Conservation (phyloP, 352 stramenopile species). For the Albugo candida region DNA sequence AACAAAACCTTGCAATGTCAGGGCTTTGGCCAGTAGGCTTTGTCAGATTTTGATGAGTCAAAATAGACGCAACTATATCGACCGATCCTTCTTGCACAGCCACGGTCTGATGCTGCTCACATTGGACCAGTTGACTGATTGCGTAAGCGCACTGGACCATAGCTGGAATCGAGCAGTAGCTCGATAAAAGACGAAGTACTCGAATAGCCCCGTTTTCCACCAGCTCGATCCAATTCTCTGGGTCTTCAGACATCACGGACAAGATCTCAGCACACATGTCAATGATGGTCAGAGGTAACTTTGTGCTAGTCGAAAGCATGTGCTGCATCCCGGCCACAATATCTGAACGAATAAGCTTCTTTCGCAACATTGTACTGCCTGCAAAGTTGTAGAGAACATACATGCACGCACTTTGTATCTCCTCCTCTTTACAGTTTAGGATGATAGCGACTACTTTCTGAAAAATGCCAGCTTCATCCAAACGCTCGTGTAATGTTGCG, state of each 20-base stretch:
- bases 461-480: constrained; percentile 34
- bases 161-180: constrained; percentile 10
- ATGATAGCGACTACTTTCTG: constrained; percentile 32
- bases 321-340: constrained; percentile 23
- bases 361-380: constrained; percentile 33
- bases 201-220: constrained; percentile 28
- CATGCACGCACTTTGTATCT: constrained; percentile 35
- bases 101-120: constrained; percentile 16
- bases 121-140: constrained; percentile 41
- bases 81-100: constrained; percentile 39
- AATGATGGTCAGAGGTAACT: constrained; percentile 16
- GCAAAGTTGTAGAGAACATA: constrained; percentile 56
- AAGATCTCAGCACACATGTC: constrained; percentile 45
- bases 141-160: constrained; percentile 37
- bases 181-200: constrained; percentile 27
- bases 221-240: constrained; percentile 23
- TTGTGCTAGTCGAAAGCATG: constrained; percentile 15
- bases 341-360: constrained; percentile 29
- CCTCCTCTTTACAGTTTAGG: constrained; percentile 17
- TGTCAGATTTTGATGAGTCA: constrained; percentile 5
- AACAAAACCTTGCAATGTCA: constrained; percentile 32
- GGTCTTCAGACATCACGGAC: constrained; percentile 45
- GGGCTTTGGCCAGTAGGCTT: constrained; percentile 4
- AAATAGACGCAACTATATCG: constrained; percentile 26
- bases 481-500: constrained; percentile 38